Evolutionary conservation across 495 filamentous ascomycete genomes (phyloP).

Genomic region (Delitschia confertaspora): DNA sequence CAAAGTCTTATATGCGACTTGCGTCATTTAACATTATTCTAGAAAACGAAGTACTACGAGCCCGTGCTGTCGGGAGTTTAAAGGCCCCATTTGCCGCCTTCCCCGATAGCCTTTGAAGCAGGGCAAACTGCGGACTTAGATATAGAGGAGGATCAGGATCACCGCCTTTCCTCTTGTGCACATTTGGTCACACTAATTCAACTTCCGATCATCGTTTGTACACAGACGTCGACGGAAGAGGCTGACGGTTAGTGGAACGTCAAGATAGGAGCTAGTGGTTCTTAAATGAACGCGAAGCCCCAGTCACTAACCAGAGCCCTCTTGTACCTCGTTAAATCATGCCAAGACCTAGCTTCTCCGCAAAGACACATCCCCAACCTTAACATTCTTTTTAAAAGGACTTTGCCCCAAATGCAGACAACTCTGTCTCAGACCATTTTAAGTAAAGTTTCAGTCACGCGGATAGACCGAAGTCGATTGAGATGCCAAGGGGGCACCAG

Average conservation of each 20-base stretch:
- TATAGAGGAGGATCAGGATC: not conserved
- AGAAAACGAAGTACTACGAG: no score
- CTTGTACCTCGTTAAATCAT: not conserved
- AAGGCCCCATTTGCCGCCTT: conserved; percentile 1
- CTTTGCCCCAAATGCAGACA: no score
- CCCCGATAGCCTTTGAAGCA: no score
- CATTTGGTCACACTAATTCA: conserved; percentile 1
- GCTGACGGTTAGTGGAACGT: no score
- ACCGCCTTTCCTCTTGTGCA: not conserved
- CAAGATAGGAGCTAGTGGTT: not conserved
- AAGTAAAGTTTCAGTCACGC: no score
- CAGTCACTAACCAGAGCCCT: not conserved
- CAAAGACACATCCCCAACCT: conserved; percentile 1
- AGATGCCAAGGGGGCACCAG: no score
- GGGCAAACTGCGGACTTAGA: no score
- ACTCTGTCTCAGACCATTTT: no score
- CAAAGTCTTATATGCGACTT: conserved; percentile 2
- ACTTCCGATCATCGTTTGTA: not conserved
- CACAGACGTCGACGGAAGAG: no score
- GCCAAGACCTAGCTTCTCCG: not conserved
- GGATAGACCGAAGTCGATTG: no score
- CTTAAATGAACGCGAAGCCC: not conserved
- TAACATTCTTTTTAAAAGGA: no score
- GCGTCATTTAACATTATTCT: conserved; percentile 10
- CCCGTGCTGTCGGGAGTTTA: not conserved